Conservation (phyloP, 768 basidiomycete genomes). For the Tephrocybe sp. region DNA sequence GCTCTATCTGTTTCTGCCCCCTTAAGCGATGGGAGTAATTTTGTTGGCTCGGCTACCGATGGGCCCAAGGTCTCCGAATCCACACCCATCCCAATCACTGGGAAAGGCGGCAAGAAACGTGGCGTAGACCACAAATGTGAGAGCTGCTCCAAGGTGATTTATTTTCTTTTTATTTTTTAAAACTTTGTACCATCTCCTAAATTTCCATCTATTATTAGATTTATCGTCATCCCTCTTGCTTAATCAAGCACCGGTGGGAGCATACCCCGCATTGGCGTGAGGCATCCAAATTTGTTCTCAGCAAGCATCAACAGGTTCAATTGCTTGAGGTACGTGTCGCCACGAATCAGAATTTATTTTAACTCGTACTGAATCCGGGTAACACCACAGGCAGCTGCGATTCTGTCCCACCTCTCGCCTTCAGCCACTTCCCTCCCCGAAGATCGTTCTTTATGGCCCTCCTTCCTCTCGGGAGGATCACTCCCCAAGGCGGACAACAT, state of each 20-base stretch:
- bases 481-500: constrained; percentile 48
- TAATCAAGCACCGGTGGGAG: constrained; percentile 98
- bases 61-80: constrained; percentile 16
- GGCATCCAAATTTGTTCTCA: constrained; percentile 83
- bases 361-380: background rate
- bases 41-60: constrained; percentile 11
- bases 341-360: no score
- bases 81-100: constrained; percentile 35
- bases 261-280: constrained; percentile 96
- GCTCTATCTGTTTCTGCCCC: constrained; percentile 20
- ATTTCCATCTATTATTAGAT: constrained; percentile 41
- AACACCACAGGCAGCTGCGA: constrained; percentile 76
- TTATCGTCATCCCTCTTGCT: constrained; percentile 89
- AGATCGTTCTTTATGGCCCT: constrained; percentile 91
- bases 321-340: constrained; percentile 69
- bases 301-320: constrained; percentile 97
- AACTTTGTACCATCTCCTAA: background rate
- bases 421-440: constrained; percentile 77
- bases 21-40: constrained; percentile 24
- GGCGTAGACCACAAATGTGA: constrained; percentile 90
- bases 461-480: constrained; percentile 70
- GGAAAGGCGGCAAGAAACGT: constrained; percentile 64
- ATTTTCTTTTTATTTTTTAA: constrained; percentile 5
- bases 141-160: constrained; percentile 83
- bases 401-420: constrained; percentile 83